Evolutionary conservation across 1,139 yeast genomes (phyloP).

Genomic region (Scheffersomyces insectosa): DNA sequence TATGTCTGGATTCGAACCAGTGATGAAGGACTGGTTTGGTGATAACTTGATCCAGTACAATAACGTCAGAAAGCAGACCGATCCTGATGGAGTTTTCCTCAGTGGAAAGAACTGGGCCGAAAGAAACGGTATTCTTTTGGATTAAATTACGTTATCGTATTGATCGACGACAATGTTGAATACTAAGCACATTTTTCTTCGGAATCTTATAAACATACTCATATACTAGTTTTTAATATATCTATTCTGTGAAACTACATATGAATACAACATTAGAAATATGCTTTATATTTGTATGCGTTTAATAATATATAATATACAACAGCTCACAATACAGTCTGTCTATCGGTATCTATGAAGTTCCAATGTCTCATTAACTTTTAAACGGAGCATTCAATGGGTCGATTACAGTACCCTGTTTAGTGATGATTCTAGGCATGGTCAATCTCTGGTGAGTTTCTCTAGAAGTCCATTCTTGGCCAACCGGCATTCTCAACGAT

Average conservation of each 20-base stretch:
- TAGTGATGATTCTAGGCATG: conserved; percentile 84
- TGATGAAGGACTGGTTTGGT: conserved; percentile 80
- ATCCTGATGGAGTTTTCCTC: conserved; percentile 80
- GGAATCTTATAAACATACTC: no score
- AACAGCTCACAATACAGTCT: not conserved
- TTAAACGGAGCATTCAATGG: conserved; percentile 78
- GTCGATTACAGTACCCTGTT: conserved; percentile 87
- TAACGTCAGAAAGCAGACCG: conserved; percentile 61
- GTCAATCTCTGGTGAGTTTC: conserved; percentile 84
- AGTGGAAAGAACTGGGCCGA: conserved; percentile 78
- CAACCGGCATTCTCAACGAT: conserved; percentile 92
- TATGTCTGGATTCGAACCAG: conserved; percentile 77
- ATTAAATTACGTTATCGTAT: conserved; percentile 15
- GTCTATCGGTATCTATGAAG: no score
- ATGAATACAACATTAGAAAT: not conserved
- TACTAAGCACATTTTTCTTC: no score
- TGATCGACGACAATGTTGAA: no score
- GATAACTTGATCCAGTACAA: conserved; percentile 63
- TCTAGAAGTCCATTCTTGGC: conserved; percentile 94
- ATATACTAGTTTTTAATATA: not conserved
- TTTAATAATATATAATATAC: not conserved
- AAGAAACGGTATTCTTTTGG: conserved; percentile 67
- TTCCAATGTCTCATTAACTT: no score
- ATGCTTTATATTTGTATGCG: not conserved
- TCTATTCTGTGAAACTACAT: not conserved